Evolutionary conservation across 139 green algal genomes (phyloP).

Genomic region (Parachlorella kessleri): DNA sequence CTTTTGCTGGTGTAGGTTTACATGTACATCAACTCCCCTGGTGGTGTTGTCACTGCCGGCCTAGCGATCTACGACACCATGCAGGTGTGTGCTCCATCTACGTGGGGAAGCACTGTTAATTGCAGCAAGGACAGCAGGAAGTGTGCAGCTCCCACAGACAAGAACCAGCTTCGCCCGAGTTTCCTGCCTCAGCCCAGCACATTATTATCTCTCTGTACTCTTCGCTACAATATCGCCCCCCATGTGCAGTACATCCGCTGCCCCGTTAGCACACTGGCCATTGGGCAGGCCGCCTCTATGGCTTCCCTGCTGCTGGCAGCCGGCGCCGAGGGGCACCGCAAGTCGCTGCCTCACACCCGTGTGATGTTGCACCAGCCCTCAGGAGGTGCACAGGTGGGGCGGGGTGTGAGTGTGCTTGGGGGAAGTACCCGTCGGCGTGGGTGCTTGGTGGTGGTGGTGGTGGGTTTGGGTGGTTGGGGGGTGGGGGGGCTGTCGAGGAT

Average conservation of each 20-base stretch:
- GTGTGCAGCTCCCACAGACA: too few relatives aligned
- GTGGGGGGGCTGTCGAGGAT: too few relatives aligned
- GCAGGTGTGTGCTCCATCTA: conserved; percentile 72
- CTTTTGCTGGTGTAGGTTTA: conserved; percentile 66
- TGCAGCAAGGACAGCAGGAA: too few relatives aligned
- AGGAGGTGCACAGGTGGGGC: conserved; percentile 66
- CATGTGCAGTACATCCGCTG: conserved; percentile 84
- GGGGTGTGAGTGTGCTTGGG: too few relatives aligned
- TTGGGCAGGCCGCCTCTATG: conserved; percentile 95
- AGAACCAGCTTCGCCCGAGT: too few relatives aligned
- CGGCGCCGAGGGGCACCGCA: conserved; percentile 74
- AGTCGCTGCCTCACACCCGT: conserved; percentile 85
- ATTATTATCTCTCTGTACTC: too few relatives aligned
- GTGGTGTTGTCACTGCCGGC: conserved; percentile 90
- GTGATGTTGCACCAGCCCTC: conserved; percentile 98
- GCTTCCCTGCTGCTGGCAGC: conserved; percentile 89
- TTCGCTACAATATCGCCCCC: too few relatives aligned
- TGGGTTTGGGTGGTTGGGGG: too few relatives aligned
- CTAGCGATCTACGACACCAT: conserved; percentile 99
- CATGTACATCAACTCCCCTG: conserved; percentile 98
- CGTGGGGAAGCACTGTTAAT: too few relatives aligned
- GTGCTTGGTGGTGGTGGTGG: too few relatives aligned
- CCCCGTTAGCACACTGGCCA: conserved; percentile 90
- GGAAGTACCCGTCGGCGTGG: too few relatives aligned
- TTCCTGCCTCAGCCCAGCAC: too few relatives aligned